Conservation (phyloP, 164 flowering plant species). For the Nymphaea thermarum region DNA sequence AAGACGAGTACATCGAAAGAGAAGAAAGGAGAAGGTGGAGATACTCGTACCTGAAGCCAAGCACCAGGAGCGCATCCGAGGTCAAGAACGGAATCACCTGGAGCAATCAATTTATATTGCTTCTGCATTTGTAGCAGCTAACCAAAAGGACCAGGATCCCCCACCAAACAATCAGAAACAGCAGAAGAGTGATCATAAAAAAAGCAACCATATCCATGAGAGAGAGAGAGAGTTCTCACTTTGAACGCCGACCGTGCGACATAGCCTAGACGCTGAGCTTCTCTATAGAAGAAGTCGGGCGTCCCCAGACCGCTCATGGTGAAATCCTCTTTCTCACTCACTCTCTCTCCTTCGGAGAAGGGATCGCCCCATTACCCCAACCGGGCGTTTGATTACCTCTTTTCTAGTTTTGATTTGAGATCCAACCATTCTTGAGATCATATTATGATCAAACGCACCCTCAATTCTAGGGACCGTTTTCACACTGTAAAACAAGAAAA, state of each 20-base stretch:
- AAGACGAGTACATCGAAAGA: no score
- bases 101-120: constrained; percentile 57
- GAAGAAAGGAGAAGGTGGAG: neutral
- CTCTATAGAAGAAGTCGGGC: constrained; percentile 92
- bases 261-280: constrained; percentile 95
- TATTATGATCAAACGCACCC: no score
- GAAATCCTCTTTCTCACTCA: neutral
- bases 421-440: no score
- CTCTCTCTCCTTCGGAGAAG: neutral
- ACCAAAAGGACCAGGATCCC: neutral
- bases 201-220: neutral
- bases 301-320: constrained; percentile 65
- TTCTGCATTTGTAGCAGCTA: constrained; percentile 89
- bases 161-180: neutral
- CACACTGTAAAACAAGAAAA: no score
- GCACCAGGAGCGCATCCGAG: constrained; percentile 99
- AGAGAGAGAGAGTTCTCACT: constrained; percentile 16
- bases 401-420: no score
- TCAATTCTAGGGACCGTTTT: no score
- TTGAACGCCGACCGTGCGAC: constrained; percentile 97
- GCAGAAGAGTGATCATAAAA: neutral
- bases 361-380: no score
- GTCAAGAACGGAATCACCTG: constrained; percentile 92
- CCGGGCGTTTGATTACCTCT: no score
- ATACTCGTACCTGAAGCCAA: constrained; percentile 80